Conservation (phyloP, 2,329 filamentous ascomycete genomes). For the Claviceps sorghi region DNA sequence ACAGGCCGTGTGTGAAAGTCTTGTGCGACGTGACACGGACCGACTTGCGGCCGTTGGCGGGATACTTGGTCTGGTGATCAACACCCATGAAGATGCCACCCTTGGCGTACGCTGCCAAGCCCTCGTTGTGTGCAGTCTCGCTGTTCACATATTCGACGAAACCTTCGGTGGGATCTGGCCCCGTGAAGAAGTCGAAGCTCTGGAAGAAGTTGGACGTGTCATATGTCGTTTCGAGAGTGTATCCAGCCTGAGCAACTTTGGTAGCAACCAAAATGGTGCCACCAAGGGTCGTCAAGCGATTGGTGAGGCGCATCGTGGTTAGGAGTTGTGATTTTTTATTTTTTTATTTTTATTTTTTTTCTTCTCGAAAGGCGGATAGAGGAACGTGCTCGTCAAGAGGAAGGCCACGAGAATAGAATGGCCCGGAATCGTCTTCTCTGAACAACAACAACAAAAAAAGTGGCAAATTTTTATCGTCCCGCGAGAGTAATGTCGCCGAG, state of each 20-base stretch:
- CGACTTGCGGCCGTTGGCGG: constrained; percentile 48
- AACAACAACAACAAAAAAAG: too few species aligned
- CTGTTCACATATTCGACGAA: constrained; percentile 56
- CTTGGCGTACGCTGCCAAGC: constrained; percentile 42
- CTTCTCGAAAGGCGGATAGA: not conserved
- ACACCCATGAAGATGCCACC: constrained; percentile 53
- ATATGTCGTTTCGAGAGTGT: constrained; percentile 33
- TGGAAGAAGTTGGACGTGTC: constrained; percentile 41
- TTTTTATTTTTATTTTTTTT: too few species aligned
- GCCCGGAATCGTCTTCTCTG: not conserved
- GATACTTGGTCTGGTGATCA: constrained; percentile 43
- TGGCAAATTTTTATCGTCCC: not conserved
- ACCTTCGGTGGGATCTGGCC: constrained; percentile 56
- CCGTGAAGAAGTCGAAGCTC: constrained; percentile 40
- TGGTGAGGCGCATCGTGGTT: constrained; percentile 11
- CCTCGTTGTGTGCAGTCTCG: constrained; percentile 38
- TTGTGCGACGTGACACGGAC: constrained; percentile 55
- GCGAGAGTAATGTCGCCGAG: constrained; percentile 3
- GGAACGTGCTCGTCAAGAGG: not conserved
- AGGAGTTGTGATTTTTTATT: too few species aligned
- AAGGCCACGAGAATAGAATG: too few species aligned
- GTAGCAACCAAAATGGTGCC: constrained; percentile 17
- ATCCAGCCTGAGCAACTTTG: constrained; percentile 18
- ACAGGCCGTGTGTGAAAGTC: constrained; percentile 52
- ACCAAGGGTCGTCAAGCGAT: constrained; percentile 11